Conservation (phyloP, 495 filamentous ascomycete species). For the Apodospora peruviana region DNA sequence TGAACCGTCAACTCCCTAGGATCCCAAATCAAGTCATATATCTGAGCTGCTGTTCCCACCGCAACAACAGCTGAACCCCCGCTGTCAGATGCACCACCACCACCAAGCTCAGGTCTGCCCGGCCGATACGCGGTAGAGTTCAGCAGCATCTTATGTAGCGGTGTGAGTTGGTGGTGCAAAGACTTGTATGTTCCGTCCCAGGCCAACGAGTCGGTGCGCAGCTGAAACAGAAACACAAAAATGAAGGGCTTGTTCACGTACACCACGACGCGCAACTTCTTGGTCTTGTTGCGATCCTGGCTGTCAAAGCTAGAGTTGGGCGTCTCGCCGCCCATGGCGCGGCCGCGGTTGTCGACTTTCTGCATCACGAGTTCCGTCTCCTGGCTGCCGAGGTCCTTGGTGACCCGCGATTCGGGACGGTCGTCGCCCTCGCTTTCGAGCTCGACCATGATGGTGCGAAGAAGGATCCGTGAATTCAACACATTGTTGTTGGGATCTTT, state of each 20-base stretch:
- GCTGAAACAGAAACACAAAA: constrained; percentile 81
- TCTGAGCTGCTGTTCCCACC: too few species aligned
- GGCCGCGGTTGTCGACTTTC: constrained; percentile 9
- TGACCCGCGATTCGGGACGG: constrained; percentile 29
- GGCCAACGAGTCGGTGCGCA: constrained; percentile 58
- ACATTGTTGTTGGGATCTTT: constrained; percentile 11
- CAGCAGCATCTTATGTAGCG: constrained; percentile 67
- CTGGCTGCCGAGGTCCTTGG: constrained; percentile 39
- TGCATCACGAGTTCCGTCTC: constrained; percentile 22
- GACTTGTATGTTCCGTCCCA: constrained; percentile 69
- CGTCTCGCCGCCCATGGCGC: constrained; percentile 13
- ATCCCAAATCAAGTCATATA: constrained; percentile 87
- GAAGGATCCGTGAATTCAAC: constrained; percentile 31
- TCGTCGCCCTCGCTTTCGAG: constrained; percentile 33
- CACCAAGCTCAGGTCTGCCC: constrained; percentile 33
- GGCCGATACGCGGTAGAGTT: constrained; percentile 56
- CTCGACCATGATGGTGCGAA: constrained; percentile 47
- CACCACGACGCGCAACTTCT: constrained; percentile 66
- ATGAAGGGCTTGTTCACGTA: constrained; percentile 78
- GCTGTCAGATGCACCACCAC: background rate
- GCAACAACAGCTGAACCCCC: constrained; percentile 7
- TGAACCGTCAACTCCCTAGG: constrained; percentile 68
- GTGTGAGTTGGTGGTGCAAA: constrained; percentile 74
- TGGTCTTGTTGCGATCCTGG: constrained; percentile 45
- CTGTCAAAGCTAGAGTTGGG: constrained; percentile 29